Evolutionary conservation across 441 rosid species (phyloP), one percentile per base, ranked within the genome.

Genomic region (Raphanus hybrid): DNA sequence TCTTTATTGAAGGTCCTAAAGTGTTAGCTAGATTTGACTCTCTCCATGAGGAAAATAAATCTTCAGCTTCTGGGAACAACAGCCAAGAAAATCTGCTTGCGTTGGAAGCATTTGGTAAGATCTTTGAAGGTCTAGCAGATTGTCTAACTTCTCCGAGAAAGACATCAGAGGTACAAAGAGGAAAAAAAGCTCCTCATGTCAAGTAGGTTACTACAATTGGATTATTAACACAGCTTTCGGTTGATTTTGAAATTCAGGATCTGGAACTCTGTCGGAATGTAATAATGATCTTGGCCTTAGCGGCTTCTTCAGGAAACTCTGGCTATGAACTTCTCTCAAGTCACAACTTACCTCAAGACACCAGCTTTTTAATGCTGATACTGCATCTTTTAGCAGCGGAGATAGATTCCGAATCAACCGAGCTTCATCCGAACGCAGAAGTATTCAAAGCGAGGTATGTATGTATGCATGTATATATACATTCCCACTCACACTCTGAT

Each of bases 71-170:
- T 80, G 79, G 74, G 69, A 84, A 84, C 70, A 81, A 64, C 5
- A 74, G 43, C 5, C 74, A 74, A 71, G 83, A n/a, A 62, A 78
- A 27, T 62, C 50, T 74, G 62, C 68, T 83, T 16, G 65, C 69
- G 59, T 67, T 50, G 54, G 71, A 81, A 75, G 82, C 45, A 73
- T 83, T 85, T 74, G 64, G 75, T 78, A 69, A 75, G 71, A 81
- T 89, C 84, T 86, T 89, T 29, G 87, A 86, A 63, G 92, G 97
- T 63, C 81, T 96, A 88, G 97, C 93, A 59, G 89, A 84, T 69
- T 96, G 98, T 78, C 32, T 92, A 54, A 65, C 85, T 67, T 85
- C 86, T 81, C 64, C 80, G 27, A 88, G 90, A 77, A 50, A 75
- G 82, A 75, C 82, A 75, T 79, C 76, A 70, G 58, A 79, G 79